Evolutionary conservation across 2,329 filamentous ascomycete species (phyloP).

Genomic region (Botrytis aclada): DNA sequence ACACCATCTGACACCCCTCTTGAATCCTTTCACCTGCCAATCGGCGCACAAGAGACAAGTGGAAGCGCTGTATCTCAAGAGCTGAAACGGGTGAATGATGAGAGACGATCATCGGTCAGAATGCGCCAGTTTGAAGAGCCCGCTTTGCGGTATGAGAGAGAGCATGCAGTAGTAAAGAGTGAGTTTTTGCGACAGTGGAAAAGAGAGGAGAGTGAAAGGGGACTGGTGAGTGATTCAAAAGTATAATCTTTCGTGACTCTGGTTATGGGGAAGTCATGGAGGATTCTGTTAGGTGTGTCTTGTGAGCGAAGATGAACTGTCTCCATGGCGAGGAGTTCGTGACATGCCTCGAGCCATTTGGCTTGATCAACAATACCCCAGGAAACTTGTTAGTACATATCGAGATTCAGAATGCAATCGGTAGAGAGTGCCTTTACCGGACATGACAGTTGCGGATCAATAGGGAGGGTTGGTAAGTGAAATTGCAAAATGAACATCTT

Average conservation of each 20-base stretch:
- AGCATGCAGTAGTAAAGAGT: conserved; percentile 50
- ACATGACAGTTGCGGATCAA: not conserved
- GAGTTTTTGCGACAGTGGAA: conserved; percentile 40
- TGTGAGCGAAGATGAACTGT: conserved; percentile 37
- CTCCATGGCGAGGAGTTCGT: conserved; percentile 39
- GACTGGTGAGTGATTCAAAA: conserved; percentile 31
- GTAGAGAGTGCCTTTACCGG: not conserved
- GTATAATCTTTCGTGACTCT: conserved; percentile 40
- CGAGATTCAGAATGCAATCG: too few relatives aligned
- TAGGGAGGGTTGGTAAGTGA: not conserved
- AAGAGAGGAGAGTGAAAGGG: conserved; percentile 36
- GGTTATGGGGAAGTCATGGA: conserved; percentile 43
- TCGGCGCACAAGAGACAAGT: conserved; percentile 42
- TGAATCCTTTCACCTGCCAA: conserved; percentile 41
- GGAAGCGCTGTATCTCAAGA: conserved; percentile 42
- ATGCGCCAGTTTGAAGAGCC: conserved; percentile 44
- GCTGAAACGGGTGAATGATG: conserved; percentile 39
- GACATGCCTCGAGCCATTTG: conserved; percentile 40
- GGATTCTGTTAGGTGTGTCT: conserved; percentile 36
- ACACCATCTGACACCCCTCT: conserved; percentile 41
- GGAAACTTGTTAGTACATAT: not conserved
- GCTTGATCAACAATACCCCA: conserved; percentile 36
- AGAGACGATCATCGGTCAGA: conserved; percentile 41
- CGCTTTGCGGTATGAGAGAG: conserved; percentile 35
- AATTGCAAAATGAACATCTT: not conserved